Base-by-base conservation (phyloP, 768 basidiomycete genomes). In the Asterophora lycoperdoides region DNA sequence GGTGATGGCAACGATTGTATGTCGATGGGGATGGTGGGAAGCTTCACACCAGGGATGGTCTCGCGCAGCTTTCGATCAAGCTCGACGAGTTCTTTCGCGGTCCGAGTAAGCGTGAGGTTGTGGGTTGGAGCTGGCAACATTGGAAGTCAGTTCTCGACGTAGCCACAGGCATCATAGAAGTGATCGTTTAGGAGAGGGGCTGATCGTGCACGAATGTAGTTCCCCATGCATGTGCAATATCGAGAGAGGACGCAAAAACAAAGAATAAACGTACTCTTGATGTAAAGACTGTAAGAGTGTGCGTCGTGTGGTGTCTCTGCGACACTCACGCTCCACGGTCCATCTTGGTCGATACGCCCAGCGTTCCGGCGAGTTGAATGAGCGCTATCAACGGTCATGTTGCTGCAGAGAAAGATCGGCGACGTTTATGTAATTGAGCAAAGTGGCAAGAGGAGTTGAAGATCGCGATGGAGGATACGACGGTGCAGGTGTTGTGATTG, bases 281-380 rank as follows among this genome's bases (percentile, higher is more conserved):
- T 81, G 74, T 93, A 93, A 62, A 93, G 77, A 63, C 79, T 84
- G 72, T 85, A 93, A 8, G 82, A 79, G 55, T 75, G 72, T 39
- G 81, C 63, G 67, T 87, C 84, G 64, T 89, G 78, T 18, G 86
- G 86, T 44, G 81, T 84, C 72, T 91, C 88, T 54, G 91, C 91
- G 55, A 92, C 89, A 64, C 86, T 89, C 63, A 93, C 81, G 60
- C 81, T 82, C 91, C 91, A 93, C 18, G 82, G 88, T 11, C 86
- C 88, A 60, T 89, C 87, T 66, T 88, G 81, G 64, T 90, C 86
- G 53, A 84, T 74, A 41, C 86, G 79, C 29, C 81, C 73, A 36
- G 76, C 77, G 48, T 68, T 76, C 61, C 77, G 72, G 56, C 77
- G 71, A 41, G 60, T 51, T 37, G 68, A 49, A 43, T 53, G 50